Evolutionary conservation across 257 asterid genomes (phyloP).

Genomic region (Capsicum pubescens): DNA sequence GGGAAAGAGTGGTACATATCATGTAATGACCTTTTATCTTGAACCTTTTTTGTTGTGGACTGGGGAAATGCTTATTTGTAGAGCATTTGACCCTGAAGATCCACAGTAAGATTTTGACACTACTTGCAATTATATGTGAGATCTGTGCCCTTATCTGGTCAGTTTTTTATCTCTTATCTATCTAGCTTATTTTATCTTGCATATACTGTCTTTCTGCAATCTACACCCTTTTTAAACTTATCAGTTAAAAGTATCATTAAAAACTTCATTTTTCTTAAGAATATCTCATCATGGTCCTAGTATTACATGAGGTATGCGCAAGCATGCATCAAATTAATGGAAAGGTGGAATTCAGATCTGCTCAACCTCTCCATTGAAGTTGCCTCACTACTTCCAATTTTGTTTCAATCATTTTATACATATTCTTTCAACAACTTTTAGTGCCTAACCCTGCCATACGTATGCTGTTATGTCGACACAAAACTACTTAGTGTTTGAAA

Average conservation of each 20-base stretch:
- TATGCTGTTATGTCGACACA: neutral
- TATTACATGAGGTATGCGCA: neutral
- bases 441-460: neutral
- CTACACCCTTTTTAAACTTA: neutral
- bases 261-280: neutral
- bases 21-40: conserved; percentile 69
- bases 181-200: conserved; percentile 29
- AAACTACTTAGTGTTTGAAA: neutral
- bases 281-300: neutral
- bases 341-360: neutral
- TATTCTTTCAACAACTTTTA: neutral
- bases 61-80: conserved; percentile 51
- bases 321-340: neutral
- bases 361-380: neutral
- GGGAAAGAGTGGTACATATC: conserved; percentile 79
- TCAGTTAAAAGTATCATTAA: neutral
- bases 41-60: conserved; percentile 86
- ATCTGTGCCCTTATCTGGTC: conserved; percentile 88
- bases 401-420: neutral
- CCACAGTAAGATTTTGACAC: conserved; percentile 84
- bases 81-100: conserved; percentile 53
- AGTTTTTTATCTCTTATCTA: conserved; percentile 41
- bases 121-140: conserved; percentile 80
- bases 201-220: neutral
- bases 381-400: neutral